A percentile compares a stretch with the other conserved stretches of the same genome.
Conservation (phyloP, 2,329 filamentous ascomycete species). For the Ramichloridium luteum region DNA sequence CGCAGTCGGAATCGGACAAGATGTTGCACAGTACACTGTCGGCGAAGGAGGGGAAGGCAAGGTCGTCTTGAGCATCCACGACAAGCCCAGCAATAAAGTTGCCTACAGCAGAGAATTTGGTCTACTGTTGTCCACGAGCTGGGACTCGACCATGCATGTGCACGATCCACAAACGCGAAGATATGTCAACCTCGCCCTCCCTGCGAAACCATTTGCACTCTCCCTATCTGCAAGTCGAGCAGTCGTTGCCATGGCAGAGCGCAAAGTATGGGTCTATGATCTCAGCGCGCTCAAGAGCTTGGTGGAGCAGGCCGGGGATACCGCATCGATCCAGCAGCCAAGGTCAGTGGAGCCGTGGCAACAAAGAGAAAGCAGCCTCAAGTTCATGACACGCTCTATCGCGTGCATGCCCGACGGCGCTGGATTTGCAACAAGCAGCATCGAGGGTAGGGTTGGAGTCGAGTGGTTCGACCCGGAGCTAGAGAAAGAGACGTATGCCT, state of each 20-base stretch:
- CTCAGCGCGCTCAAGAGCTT: slow-evolving; percentile 54
- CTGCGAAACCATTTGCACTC: slow-evolving; percentile 80
- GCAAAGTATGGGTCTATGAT: slow-evolving; percentile 91
- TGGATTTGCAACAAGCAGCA: slow-evolving; percentile 82
- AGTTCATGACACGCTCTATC: slow-evolving; percentile 88
- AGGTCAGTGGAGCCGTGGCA: slow-evolving; percentile 58
- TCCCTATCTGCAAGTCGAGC: slow-evolving; percentile 68
- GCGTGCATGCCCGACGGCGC: slow-evolving; percentile 94
- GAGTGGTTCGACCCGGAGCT: slow-evolving; percentile 97
- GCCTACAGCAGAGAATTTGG: slow-evolving; percentile 66
- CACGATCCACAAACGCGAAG: slow-evolving; percentile 44
- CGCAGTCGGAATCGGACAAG: slow-evolving; percentile 74
- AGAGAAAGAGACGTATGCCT: slow-evolving; percentile 89
- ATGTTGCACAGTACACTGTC: slow-evolving; percentile 64
- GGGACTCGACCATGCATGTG: slow-evolving; percentile 83
- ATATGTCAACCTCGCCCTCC: slow-evolving; percentile 46
- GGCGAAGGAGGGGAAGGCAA: slow-evolving; percentile 49
- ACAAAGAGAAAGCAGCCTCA: slow-evolving; percentile 80
- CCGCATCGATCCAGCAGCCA: slow-evolving; percentile 6
- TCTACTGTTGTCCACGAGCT: slow-evolving; percentile 78
- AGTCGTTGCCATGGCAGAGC: slow-evolving; percentile 89
- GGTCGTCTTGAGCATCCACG: slow-evolving; percentile 65
- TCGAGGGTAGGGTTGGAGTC: slow-evolving; percentile 89
- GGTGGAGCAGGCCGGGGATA: slow-evolving; percentile 32
- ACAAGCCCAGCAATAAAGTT: slow-evolving; percentile 62